These are phyloP conservation scores for Skeletonema potamos DNA, from an alignment of 108 stramenopile genomes.

Conservation along the genomic window DNA sequence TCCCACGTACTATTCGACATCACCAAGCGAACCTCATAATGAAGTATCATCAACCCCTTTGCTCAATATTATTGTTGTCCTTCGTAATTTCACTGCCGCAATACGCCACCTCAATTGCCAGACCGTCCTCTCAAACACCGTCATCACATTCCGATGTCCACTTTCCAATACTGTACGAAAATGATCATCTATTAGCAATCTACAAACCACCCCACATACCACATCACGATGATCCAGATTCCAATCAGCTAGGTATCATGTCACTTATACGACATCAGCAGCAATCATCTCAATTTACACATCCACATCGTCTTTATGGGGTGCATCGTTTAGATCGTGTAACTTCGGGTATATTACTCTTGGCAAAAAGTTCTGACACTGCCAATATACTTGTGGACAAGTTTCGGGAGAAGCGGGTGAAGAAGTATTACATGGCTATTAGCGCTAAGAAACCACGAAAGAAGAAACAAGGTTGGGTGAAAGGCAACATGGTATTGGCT, in stretches of 20 bases:
- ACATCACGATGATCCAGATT: slow-evolving; percentile 60
- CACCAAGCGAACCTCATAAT: too few relatives aligned
- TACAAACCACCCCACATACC: slow-evolving; percentile 68
- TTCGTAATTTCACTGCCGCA: background rate
- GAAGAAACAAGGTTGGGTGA: slow-evolving; percentile 79
- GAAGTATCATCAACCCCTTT: background rate
- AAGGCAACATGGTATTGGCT: slow-evolving; percentile 63
- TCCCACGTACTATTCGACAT: too few relatives aligned
- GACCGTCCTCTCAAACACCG: background rate
- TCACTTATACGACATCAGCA: slow-evolving; percentile 39
- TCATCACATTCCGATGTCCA: background rate
- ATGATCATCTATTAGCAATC: slow-evolving; percentile 58
- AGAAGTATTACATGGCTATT: slow-evolving; percentile 67
- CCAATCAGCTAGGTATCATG: slow-evolving; percentile 45
- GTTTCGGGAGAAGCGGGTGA: slow-evolving; percentile 42
- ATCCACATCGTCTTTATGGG: slow-evolving; percentile 64
- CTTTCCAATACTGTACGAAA: slow-evolving; percentile 63
- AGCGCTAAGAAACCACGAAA: slow-evolving; percentile 60
- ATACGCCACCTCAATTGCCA: background rate
- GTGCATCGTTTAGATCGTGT: slow-evolving; percentile 81
- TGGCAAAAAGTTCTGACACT: slow-evolving; percentile 62
- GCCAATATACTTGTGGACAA: slow-evolving; percentile 47
- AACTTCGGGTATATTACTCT: slow-evolving; percentile 76
- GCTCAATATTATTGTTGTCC: background rate
- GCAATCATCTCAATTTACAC: background rate